Base-by-base conservation (phyloP, 2,329 filamentous ascomycete genomes). In the Endocalyx cinctus region DNA sequence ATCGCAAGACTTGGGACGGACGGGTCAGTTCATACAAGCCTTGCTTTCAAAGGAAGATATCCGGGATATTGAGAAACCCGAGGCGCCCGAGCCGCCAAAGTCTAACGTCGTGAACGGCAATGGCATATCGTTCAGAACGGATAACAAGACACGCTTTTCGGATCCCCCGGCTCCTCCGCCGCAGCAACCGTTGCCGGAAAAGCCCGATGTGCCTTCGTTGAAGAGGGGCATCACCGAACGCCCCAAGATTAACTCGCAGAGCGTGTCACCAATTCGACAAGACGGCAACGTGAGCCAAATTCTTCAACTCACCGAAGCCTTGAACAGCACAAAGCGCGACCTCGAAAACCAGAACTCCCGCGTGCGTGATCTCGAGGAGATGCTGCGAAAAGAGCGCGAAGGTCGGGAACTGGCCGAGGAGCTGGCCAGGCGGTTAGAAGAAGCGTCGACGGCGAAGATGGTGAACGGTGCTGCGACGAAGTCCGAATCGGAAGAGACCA, bases 121-220 rank as follows among this genome's bases (percentile, higher is more conserved):
- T 40, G 61, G 58, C 16, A 50, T 72, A 7, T 64, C 72, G 1
- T 76, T 77, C 49, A 82, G 87, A 45, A 64, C 79, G 14, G 88
- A 95, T 52, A 68, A 81, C 25, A 90, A 92, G 50, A 77, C 85
- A 5, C 77, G 88, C 33, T 97, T 96, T 57, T 92, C 87, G 2
- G 89, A 96, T 37, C 90, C 90, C 31, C 90, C 90, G 4, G 90
- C 89, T 15, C 90, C 90, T 6, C 90, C 90, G 17, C 90, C 90
- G 17, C 88, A 94, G 48, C 89, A 94, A 48, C 90, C 90, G 11
- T 68, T 97, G 5, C 90, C 90, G 1, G 89, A 96, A 55, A 96
- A 96, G 58, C 90, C 90, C 0, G 87, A 94, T 59, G 77, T 73
- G 0, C 77, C 81, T 1, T 77, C 86, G 1, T 60, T 95, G 18